A percentile compares a stretch with the other conserved stretches of the same genome.
These are phyloP conservation scores for Trichoderma breve DNA, from an alignment of 2,329 filamentous ascomycete genomes.

Conservation along the genomic window DNA sequence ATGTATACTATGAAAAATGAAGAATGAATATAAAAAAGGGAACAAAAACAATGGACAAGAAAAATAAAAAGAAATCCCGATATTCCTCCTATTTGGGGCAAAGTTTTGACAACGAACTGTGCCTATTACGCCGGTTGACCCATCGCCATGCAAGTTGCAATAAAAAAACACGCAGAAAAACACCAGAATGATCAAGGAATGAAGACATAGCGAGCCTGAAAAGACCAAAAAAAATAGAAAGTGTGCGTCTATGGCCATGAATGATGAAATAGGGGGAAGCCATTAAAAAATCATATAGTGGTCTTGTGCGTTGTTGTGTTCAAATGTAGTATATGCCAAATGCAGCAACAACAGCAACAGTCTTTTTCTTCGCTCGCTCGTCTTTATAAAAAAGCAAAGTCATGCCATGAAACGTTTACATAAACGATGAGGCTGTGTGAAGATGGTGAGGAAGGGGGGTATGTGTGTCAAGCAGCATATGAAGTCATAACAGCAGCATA, in stretches of 20 bases:
- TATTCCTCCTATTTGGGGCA: not conserved
- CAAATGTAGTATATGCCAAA: not conserved
- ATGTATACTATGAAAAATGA: not conserved
- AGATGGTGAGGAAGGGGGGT: not conserved
- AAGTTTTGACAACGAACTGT: not conserved
- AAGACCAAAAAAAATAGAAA: not conserved
- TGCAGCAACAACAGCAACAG: not conserved
- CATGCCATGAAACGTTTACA: not conserved
- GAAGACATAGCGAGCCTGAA: not conserved
- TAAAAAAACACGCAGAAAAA: not conserved
- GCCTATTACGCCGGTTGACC: slow-evolving; percentile 7
- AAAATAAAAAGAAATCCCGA: not conserved
- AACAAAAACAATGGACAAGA: not conserved
- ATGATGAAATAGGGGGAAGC: not conserved
- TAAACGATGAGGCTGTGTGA: not conserved
- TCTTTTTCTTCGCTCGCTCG: not conserved
- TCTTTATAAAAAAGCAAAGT: not conserved
- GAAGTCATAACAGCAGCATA: not conserved
- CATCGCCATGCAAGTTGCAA: slow-evolving; percentile 4
- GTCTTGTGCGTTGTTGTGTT: not conserved
- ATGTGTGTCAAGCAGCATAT: not conserved
- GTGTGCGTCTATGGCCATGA: not conserved
- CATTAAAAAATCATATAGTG: slow-evolving; percentile 17
- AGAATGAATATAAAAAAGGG: no score
- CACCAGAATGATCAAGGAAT: not conserved